phyloP scores from a whole-genome alignment of 192 early-diverging fungal genomes.

The Backusella parvicylindrica region DNA sequence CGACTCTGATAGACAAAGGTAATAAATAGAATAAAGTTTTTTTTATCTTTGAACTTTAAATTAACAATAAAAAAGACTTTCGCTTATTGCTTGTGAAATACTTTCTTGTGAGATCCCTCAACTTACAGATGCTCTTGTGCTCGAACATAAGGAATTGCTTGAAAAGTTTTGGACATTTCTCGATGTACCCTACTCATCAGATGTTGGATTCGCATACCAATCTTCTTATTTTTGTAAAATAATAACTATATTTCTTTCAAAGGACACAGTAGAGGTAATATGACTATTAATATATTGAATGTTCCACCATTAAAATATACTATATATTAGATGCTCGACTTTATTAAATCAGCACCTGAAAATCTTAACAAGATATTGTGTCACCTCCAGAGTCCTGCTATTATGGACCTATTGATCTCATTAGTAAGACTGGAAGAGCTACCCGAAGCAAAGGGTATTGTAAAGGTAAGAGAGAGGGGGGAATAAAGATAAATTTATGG shows the following conservation, averaged over 20 bases:
- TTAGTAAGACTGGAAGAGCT: slow-evolving; percentile 91
- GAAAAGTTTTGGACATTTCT: slow-evolving; percentile 11
- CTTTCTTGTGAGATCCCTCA: slow-evolving; percentile 14
- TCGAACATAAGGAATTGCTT: slow-evolving; percentile 9
- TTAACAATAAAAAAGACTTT: not conserved
- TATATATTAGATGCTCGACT: slow-evolving; percentile 70
- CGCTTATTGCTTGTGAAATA: slow-evolving; percentile 17
- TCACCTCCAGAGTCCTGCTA: slow-evolving; percentile 84
- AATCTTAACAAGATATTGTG: slow-evolving; percentile 74
- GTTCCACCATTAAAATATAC: slow-evolving; percentile 3
- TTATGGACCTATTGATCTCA: slow-evolving; percentile 90
- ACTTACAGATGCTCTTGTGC: slow-evolving; percentile 13
- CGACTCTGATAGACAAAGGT: slow-evolving; percentile 10
- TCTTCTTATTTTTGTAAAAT: slow-evolving; percentile 19
- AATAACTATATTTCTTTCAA: slow-evolving; percentile 12
- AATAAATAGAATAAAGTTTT: not conserved
- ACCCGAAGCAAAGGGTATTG: slow-evolving; percentile 78
- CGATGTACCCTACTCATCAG: not conserved
- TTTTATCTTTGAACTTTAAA: not conserved
- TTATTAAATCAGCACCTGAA: slow-evolving; percentile 74
- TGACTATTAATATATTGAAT: not conserved
- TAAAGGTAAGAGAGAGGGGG: slow-evolving; percentile 54
- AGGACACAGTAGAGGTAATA: slow-evolving; percentile 10
- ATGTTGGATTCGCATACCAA: not conserved
- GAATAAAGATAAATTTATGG: not conserved